A percentile compares a stretch with the other conserved stretches of the same genome.
Conservation (phyloP, 1,284 basidiomycete species). For the Cyathus olla region DNA sequence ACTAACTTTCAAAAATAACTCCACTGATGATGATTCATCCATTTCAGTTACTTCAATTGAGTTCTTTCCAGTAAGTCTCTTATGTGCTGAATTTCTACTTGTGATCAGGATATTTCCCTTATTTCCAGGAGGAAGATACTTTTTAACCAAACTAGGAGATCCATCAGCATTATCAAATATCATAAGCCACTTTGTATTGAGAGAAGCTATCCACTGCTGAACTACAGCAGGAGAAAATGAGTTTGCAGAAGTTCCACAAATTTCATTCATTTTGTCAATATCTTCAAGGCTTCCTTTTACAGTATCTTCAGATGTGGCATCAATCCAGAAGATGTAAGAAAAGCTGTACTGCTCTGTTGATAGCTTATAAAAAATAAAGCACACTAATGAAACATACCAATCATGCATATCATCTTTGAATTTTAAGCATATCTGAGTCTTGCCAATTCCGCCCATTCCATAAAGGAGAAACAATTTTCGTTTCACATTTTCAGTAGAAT, state of each 20-base stretch:
- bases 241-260: background rate
- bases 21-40: background rate
- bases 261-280: background rate
- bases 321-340: slow-evolving; percentile 3
- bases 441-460: slow-evolving; percentile 6
- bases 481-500: background rate
- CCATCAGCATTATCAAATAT: slow-evolving; percentile 4
- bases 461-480: background rate
- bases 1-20: background rate
- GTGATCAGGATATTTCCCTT: slow-evolving; percentile 3
- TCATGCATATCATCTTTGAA: slow-evolving; percentile 1
- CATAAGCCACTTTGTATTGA: background rate
- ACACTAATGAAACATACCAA: background rate
- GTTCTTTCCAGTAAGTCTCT: background rate
- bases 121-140: slow-evolving; percentile 1
- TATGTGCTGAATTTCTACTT: background rate
- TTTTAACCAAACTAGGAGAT: background rate
- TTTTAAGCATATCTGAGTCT: slow-evolving; percentile 2
- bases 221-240: background rate
- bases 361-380: background rate
- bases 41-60: background rate
- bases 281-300: background rate
- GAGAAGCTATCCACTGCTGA: background rate
- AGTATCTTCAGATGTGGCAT: background rate
- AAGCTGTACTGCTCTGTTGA: background rate